Evolutionary conservation across 1,284 basidiomycete species (phyloP), one percentile per base, ranked within the genome.

Genomic region (Ceratobasidium sp.): DNA sequence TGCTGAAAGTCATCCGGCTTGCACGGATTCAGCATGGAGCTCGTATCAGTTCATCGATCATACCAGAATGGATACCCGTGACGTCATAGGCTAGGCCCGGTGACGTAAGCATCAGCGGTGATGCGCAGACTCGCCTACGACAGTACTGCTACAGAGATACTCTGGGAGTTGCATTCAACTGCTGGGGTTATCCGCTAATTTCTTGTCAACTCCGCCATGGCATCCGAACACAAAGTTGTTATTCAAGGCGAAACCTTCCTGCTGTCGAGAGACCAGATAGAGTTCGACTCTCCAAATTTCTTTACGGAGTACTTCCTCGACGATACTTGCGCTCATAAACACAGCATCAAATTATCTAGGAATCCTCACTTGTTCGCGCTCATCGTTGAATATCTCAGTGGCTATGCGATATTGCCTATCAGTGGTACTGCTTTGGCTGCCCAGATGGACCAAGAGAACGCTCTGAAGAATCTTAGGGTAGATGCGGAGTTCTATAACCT

Each of bases 361-460:
- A 54, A 54, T 24, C 51, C 51, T 31, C 51, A 54, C 7, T n/a
- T 54, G 51, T 54, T 54, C 51, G 7, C 22, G 29, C 14, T 54
- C 22, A 24, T 54, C 22, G 22, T 54, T 24, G 51, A 54, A 24
- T 31, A 54, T 14, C 51, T 54, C 22, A 8, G 51, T 14, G 51
- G 51, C 2, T 54, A 54, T 54, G 29, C 51, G 22, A 8, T 54
- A 8, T n/a, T 54, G 2, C 51, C 51, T 11, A 8, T 54, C 19
- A 8, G 51, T n/a, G 29, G 22, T 6, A 24, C 2, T 2, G 51
- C 22, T 11, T 2, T 54, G 9, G 6, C 51, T 2, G 51, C 51
- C 29, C 51, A 19, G 9, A 54, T 54, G 51, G 1, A 9, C 51
- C 19, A 2, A 2, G 9, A 24, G 22, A 24, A 54, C 22, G 51